A percentile compares a stretch with the other conserved stretches of the same genome.
phyloP scores from a whole-genome alignment of 129 eudicot species.

The Kitagawia praeruptora region DNA sequence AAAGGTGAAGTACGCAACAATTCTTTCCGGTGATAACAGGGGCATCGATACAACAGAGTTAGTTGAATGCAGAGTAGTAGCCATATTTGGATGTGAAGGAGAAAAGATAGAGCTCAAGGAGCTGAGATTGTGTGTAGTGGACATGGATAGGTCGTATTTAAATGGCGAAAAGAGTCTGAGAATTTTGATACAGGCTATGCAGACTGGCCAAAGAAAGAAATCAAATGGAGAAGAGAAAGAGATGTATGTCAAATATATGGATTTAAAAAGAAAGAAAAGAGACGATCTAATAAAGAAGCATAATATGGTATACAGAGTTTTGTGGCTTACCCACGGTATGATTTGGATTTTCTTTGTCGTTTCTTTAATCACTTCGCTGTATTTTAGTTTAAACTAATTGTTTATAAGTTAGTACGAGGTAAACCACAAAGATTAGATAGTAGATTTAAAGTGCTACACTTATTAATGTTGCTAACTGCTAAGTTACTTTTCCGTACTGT shows the following conservation, averaged over 20 bases:
- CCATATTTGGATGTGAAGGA: background rate
- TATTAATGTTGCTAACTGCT: too few species aligned
- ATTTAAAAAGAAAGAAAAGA: background rate
- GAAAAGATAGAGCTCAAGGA: background rate
- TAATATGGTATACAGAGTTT: background rate
- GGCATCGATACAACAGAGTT: background rate
- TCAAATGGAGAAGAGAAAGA: background rate
- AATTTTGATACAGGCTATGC: background rate
- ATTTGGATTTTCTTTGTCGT: background rate
- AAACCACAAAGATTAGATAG: too few species aligned
- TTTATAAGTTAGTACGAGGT: too few species aligned
- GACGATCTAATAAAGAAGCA: background rate
- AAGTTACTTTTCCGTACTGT: too few species aligned
- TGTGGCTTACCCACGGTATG: background rate
- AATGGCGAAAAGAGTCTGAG: background rate
- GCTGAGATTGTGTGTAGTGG: background rate
- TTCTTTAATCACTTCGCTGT: background rate
- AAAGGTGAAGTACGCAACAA: background rate
- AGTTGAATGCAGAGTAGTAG: background rate
- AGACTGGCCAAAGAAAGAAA: background rate
- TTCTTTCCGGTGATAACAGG: background rate
- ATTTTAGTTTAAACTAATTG: too few species aligned
- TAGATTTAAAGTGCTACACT: too few species aligned
- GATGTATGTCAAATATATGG: background rate
- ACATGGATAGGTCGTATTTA: background rate